These are phyloP conservation scores for Candida argentea DNA, from an alignment of 805 yeast species.

Conservation along the genomic window DNA sequence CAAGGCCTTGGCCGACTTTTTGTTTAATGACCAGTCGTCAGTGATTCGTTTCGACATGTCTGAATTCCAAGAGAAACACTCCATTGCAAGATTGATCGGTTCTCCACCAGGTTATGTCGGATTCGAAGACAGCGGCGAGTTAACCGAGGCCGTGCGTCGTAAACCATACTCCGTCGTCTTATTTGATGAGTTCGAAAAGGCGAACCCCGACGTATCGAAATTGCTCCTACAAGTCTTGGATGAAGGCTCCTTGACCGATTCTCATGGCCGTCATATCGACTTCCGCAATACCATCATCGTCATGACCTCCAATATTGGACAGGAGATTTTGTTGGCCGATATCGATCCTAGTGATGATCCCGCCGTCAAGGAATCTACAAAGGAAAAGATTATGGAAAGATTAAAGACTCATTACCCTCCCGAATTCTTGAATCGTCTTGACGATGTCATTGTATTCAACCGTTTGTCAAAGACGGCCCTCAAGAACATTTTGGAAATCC, in stretches of 20 bases:
- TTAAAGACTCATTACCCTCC: slow-evolving; percentile 80
- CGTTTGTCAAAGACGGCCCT: slow-evolving; percentile 71
- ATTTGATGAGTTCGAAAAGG: slow-evolving; percentile 95
- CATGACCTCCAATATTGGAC: slow-evolving; percentile 96
- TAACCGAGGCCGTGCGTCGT: slow-evolving; percentile 92
- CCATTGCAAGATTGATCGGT: slow-evolving; percentile 85
- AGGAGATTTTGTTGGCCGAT: slow-evolving; percentile 71
- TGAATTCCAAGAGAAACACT: slow-evolving; percentile 92
- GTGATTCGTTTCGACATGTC: slow-evolving; percentile 95
- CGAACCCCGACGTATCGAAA: slow-evolving; percentile 92
- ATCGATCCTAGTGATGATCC: slow-evolving; percentile 50
- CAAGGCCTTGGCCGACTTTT: slow-evolving; percentile 81
- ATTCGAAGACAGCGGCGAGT: slow-evolving; percentile 91
- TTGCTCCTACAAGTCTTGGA: slow-evolving; percentile 84
- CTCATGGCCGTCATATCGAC: slow-evolving; percentile 90
- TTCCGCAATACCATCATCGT: slow-evolving; percentile 91
- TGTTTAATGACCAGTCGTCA: slow-evolving; percentile 81
- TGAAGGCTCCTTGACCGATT: slow-evolving; percentile 90
- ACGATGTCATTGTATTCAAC: slow-evolving; percentile 89
- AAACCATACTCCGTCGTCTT: slow-evolving; percentile 89
- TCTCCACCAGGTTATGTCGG: slow-evolving; percentile 99
- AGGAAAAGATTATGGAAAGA: slow-evolving; percentile 50
- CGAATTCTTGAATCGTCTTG: slow-evolving; percentile 89
- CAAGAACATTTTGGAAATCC: slow-evolving; percentile 72
- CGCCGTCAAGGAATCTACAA: slow-evolving; percentile 42